phyloP scores from a whole-genome alignment of 805 yeast species.

The Ogataea wickerhamii region DNA sequence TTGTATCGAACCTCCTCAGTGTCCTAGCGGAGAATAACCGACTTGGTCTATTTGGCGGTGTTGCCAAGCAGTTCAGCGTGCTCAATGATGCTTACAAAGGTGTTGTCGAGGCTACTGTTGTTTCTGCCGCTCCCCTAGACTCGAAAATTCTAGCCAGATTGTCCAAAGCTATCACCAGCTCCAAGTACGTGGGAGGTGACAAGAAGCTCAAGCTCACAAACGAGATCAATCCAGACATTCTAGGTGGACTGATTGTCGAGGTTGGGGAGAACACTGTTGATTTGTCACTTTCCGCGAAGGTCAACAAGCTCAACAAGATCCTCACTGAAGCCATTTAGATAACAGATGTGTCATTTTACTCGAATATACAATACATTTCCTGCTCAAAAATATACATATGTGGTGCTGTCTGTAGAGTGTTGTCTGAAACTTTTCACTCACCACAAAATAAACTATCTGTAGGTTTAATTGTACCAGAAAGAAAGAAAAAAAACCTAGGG shows the following conservation, averaged over 20 bases:
- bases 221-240: conserved; percentile 81
- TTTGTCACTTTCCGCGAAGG: conserved; percentile 78
- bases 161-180: conserved; percentile 71
- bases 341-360: too few species aligned
- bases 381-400: too few species aligned
- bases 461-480: too few species aligned
- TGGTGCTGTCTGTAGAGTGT: too few species aligned
- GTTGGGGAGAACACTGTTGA: conserved; percentile 97
- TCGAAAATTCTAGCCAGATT: conserved; percentile 72
- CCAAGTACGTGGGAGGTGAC: conserved; percentile 78
- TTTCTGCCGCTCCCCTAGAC: conserved; percentile 84
- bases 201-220: conserved; percentile 82
- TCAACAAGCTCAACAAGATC: conserved; percentile 84
- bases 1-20: conserved; percentile 72
- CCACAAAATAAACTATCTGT: too few species aligned
- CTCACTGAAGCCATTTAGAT: conserved; percentile 78
- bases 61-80: conserved; percentile 67
- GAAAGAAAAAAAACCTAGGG: too few species aligned
- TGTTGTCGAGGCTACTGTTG: conserved; percentile 87
- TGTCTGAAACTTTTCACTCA: too few species aligned
- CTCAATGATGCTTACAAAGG: conserved; percentile 90
- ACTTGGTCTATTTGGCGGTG: conserved; percentile 60
- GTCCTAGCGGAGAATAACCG: conserved; percentile 96
- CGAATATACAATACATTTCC: too few species aligned
- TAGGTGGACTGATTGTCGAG: conserved; percentile 95